A percentile compares a stretch with the other conserved stretches of the same genome.
phyloP scores from a whole-genome alignment of 2,329 filamentous ascomycete genomes.

The Akanthomyces lecanii region DNA sequence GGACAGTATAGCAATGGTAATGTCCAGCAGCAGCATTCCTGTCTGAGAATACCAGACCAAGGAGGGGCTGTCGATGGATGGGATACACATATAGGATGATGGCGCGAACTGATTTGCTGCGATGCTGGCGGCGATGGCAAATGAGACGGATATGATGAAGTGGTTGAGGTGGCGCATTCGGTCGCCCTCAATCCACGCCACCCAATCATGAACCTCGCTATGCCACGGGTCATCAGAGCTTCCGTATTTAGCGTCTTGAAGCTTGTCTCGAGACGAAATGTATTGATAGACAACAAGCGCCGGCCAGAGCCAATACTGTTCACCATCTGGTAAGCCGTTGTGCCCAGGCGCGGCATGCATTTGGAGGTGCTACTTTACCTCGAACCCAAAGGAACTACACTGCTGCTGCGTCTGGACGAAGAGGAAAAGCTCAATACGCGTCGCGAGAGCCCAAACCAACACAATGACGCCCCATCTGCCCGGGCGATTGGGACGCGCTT shows the following conservation, averaged over 20 bases:
- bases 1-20: conserved; percentile 33
- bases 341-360: too few relatives aligned
- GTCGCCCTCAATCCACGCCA: conserved; percentile 43
- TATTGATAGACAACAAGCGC: conserved; percentile 38
- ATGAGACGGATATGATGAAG: conserved; percentile 29
- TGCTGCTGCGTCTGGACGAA: conserved; percentile 44
- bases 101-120: conserved; percentile 34
- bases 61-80: conserved; percentile 35
- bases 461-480: conserved; percentile 42
- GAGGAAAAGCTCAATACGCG: conserved; percentile 47
- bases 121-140: conserved; percentile 43
- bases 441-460: conserved; percentile 40
- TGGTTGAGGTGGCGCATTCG: conserved; percentile 33
- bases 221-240: conserved; percentile 46
- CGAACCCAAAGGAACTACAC: conserved; percentile 46
- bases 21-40: conserved; percentile 6
- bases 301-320: conserved; percentile 13
- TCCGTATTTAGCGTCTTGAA: conserved; percentile 31
- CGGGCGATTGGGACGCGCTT: conserved; percentile 38
- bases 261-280: conserved; percentile 42
- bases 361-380: conserved; percentile 30
- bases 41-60: conserved; percentile 38
- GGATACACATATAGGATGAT: conserved; percentile 52
- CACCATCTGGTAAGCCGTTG: too few relatives aligned
- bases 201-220: conserved; percentile 44